Base-by-base conservation (phyloP, 352 stramenopile genomes). In the Phytophthora constricta region DNA sequence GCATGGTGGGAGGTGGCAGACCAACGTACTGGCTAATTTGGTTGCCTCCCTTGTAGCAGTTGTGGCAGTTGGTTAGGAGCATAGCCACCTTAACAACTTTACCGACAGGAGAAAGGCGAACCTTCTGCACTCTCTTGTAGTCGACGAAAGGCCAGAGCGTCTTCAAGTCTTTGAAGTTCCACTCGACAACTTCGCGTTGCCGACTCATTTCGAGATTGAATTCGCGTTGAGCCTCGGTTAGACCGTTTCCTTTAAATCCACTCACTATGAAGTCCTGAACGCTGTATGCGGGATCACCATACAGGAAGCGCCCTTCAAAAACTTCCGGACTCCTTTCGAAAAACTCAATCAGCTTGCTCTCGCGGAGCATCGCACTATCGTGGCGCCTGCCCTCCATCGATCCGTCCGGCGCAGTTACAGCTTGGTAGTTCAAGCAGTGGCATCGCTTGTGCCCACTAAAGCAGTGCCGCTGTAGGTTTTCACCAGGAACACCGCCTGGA, bases 341-440 rank as follows among this genome's bases (percentile, higher is more conserved):
- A 10, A 43, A 43, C 26, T 41, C 48, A 17, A 43, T 17, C 48
- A 55, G 48, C 20, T 42, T 43, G n/a, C 48, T 55, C 16, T 55
- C 48, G 48, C 28, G 27, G n/a, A 55, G 28, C 28, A 45, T 27
- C 14, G 48, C 42, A 4, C 41, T 19, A 55, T 55, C 48, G 26
- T 55, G 28, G 17, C 28, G 48, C 28, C 26, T 4, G 13, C 47
- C 48, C 26, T 55, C 48, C 20, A 43, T 55, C 26, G 48, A 27
- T 19, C 48, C 48, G n/a, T 55, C 48, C 27, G 48, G 48, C 16
- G 48, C 39, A 42, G 48, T 43, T 10, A 43, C 28, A 19, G 25
- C 34, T n/a, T 55, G 48, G 48, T 55, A 55, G 28, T 55, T 55
- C 10, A 61, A 46, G 28, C 41, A 61, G 41, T 61, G 37, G 16